Evolutionary conservation across 1,284 basidiomycete species (phyloP), one percentile per base, ranked within the genome.

Genomic region (Ganoderma lucidum): DNA sequence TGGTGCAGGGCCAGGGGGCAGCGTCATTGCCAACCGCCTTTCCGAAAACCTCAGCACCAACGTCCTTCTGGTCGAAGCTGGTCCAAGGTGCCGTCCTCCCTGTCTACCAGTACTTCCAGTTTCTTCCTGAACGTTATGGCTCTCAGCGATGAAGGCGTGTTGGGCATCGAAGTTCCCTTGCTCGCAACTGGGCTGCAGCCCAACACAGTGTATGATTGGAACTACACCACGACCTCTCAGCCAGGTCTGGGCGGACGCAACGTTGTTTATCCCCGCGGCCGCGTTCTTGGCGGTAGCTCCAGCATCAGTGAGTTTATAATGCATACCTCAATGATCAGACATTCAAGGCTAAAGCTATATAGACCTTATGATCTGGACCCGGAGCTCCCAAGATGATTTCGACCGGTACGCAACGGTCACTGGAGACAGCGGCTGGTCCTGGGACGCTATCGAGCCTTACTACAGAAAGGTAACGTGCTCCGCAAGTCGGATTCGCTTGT

Each of bases 331-430:
- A 10, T 6, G 45, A 3, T 3, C n/a, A 23, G n/a, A 48, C 44
- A 48, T 41, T 41, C 45, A 48, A 23, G 9, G 9, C 10, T 48
- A 8, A 48, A 23, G 45, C 10, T 5, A 4, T 60, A 12, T 53
- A 85, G 84, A 85, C 70, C 79, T 74, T 23, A 79, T 85, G 81
- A 76, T 78, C 1, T 85, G 83, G 72, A 81, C 80, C 10, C 78
- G 84, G 12, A 83, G 83, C 4, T 81, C 83, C 0, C 67, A 77
- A 19, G 82, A 83, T 23, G 83, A 84, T 66, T 85, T 74, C 51
- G 75, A 85, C 68, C 75, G 80, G 1, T 82, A 76, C 67, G 83
- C 83, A 0, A 67, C 63, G 6, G 70, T 83, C 1, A 81, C 79
- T 9, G 81, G 78, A 1, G 83, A 86, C 69, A 10, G 66, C 23